Evolutionary conservation across 768 basidiomycete species (phyloP).

Genomic region (Peribolospora baueri): DNA sequence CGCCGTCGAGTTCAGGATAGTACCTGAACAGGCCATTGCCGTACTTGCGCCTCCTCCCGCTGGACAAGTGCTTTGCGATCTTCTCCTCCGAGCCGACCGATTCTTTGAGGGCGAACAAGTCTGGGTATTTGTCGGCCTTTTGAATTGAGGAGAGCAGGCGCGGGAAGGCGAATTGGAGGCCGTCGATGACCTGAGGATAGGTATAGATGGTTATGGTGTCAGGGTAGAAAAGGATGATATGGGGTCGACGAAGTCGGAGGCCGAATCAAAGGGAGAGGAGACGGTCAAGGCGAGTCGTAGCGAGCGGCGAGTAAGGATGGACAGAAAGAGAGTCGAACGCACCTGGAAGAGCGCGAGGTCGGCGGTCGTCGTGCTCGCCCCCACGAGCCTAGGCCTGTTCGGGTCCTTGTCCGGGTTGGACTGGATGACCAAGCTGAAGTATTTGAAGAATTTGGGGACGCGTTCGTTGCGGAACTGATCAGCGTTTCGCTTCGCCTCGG

Average conservation of each 20-base stretch:
- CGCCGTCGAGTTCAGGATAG: too few relatives aligned
- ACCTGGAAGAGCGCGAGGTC: conserved; percentile 22
- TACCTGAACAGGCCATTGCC: too few relatives aligned
- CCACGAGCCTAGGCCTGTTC: conserved; percentile 13
- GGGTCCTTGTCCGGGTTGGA: conserved; percentile 5
- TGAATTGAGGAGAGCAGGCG: conserved; percentile 15
- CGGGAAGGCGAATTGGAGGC: conserved; percentile 20
- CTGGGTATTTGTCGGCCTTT: conserved; percentile 13
- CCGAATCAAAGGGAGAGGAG: too few relatives aligned
- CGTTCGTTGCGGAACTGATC: conserved; percentile 19
- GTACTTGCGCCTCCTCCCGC: too few relatives aligned
- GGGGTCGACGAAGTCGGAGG: too few relatives aligned
- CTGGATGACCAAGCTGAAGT: conserved; percentile 19
- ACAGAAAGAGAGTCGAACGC: too few relatives aligned
- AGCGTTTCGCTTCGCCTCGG: conserved; percentile 17
- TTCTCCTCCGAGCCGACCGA: conserved; percentile 15
- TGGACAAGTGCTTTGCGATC: too few relatives aligned
- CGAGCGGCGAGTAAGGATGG: too few relatives aligned
- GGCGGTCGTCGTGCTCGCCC: conserved; percentile 19
- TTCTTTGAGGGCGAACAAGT: conserved; percentile 18
- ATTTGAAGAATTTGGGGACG: conserved; percentile 22
- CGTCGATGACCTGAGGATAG: conserved; percentile 8
- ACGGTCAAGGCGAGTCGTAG: too few relatives aligned
- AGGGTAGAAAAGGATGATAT: too few relatives aligned
- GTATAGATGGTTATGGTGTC: too few relatives aligned